Base-by-base conservation (phyloP, 108 stramenopile genomes). In the Mediolabrus comicus region DNA sequence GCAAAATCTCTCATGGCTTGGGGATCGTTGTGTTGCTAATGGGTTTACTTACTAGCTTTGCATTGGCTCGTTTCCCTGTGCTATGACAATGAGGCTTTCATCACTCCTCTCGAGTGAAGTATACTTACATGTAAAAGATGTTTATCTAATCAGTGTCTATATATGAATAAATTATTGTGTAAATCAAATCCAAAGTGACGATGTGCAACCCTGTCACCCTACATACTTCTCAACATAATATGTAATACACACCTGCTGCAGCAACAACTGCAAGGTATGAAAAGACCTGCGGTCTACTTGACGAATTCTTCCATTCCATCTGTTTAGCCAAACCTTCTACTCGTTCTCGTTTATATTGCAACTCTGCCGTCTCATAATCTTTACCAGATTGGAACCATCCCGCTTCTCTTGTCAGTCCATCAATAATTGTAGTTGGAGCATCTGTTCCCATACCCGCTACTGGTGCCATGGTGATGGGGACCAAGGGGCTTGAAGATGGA, bases 1-100 rank as follows among this genome's bases (percentile, higher is more conserved):
- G 89, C 61, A 78, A 73, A 19, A 63, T 86, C 8, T 83, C 83
- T 62, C 89, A 90, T 61, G 62, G 69, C 3, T 58, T 83, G 25
- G 83, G 83, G 3, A 27, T 83, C 14, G 73, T 83, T 17, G 51
- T 83, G 29, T 64, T 83, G 62, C 32, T 25, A 7, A 77, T 80
- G 74, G 79, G 79, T 3, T 33, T 83, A 4, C 72, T 41, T 41
- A 80, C 83, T 16, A 77, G 33, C 22, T 83, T 83, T 58, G 74
- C 65, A 1, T 62, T 80, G 39, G 68, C 68, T 52, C 41, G 69
- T 31, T 71, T 71, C 12, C 69, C 59, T 8, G 69, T 61, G 41
- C 5, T 71, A 24, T 71, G n/a, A 59, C n/a, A n/a, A n/a, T n/a
- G n/a, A n/a, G n/a, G n/a, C n/a, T n/a, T n/a, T n/a, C n/a, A n/a